phyloP scores from a whole-genome alignment of 768 basidiomycete genomes.

The Serendipita vermifera region DNA sequence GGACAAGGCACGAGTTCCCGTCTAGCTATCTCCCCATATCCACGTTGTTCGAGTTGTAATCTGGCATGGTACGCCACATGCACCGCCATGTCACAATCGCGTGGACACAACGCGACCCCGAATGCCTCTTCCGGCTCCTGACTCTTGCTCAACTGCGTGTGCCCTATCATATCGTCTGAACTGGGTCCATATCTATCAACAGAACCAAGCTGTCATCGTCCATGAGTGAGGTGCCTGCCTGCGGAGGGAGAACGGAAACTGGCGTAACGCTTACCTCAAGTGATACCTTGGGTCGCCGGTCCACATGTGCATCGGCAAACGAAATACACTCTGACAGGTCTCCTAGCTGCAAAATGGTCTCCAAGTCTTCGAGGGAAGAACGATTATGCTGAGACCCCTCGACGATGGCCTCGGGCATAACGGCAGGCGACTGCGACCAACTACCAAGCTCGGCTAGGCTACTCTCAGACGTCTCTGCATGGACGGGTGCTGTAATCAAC shows the following conservation, averaged over 20 bases:
- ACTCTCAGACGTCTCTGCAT: slow-evolving; percentile 6
- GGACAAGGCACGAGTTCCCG: slow-evolving; percentile 8
- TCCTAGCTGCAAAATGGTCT: slow-evolving; percentile 16
- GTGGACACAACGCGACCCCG: slow-evolving; percentile 26
- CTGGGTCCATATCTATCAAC: slow-evolving; percentile 26
- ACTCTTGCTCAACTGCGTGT: slow-evolving; percentile 18
- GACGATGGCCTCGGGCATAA: slow-evolving; percentile 4
- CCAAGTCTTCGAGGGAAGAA: slow-evolving; percentile 14
- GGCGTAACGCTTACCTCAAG: too few relatives aligned
- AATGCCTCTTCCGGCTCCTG: neutral
- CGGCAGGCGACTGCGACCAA: neutral
- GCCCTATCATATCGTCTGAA: slow-evolving; percentile 47
- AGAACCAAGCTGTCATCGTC: slow-evolving; percentile 18
- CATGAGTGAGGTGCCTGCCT: slow-evolving; percentile 12
- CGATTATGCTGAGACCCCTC: neutral
- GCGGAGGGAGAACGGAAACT: too few relatives aligned
- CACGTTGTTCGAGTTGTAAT: slow-evolving; percentile 27
- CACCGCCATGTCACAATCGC: slow-evolving; percentile 37
- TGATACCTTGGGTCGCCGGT: slow-evolving; percentile 24
- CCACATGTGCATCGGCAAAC: slow-evolving; percentile 40
- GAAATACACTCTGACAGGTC: slow-evolving; percentile 37
- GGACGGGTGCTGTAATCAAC: neutral
- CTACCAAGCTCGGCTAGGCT: neutral
- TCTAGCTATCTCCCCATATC: slow-evolving; percentile 18
- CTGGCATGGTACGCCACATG: slow-evolving; percentile 19